Evolutionary conservation across 192 early-diverging fungal species (phyloP), one percentile per base, ranked within the genome.

Genomic region (Coemansia sp.): DNA sequence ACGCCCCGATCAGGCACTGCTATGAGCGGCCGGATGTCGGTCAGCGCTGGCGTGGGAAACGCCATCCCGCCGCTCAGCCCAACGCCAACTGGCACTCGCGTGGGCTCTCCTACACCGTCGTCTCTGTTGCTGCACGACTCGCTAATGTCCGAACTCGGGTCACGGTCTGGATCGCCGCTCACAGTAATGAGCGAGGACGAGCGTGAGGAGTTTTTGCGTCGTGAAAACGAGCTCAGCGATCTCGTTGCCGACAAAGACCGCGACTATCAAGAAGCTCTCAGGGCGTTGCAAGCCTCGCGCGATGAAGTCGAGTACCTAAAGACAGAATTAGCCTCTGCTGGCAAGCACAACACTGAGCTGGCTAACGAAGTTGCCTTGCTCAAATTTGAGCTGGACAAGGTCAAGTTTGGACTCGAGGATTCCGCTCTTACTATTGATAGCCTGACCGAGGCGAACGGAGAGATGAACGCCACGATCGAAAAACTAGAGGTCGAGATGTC

Each of bases 201-300:
- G 76, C 86, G 94, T 31, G 96, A 98, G 50, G 97, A 95, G 61
- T 98, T 98, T 73, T 73, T 98, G 77, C 86, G 88, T 46, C 88
- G 98, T 34, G 98, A 99, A 77, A 97, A 96, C 77, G 98, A 99
- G 74, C 86, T 98, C 64, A 90, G 88, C 62, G 96, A 99, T 70
- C 90, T 93, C 67, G 80, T 99, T 51, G 89, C 95, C 6, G 94
- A 98, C 58, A 96, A 94, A 71, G 96, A 98, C 68, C 78, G 88
- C 19, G 93, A 94, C 62, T 77, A 98, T 66, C 84, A 89, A 51
- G 73, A 84, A 23, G 67, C 85, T 29, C 75, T 89, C 60, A 88
- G 88, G 67, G 61, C 85, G 19, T 68, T 90, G 42, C 84, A 87
- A 19, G 61, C 80, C 6, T 77, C 94, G 74, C 90, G 84, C 60